A percentile compares a stretch with the other conserved stretches of the same genome.
Evolutionary conservation across 345 rosid species (phyloP).

Genomic region (Schrenkiella parvula): DNA sequence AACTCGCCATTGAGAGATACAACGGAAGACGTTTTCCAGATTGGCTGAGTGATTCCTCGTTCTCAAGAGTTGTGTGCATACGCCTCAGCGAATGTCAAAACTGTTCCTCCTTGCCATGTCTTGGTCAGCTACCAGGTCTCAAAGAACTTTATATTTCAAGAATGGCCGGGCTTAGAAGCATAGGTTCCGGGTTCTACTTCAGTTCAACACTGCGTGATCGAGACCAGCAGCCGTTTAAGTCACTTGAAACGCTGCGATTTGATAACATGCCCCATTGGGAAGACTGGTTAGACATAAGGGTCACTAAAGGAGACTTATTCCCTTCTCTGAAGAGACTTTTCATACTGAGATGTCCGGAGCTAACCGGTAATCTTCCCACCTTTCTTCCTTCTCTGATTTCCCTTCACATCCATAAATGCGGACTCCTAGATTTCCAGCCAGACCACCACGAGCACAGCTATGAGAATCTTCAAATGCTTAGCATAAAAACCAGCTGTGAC

Average conservation of each 20-base stretch:
- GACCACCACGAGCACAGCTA: constrained; percentile 17
- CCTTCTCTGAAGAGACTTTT: constrained; percentile 37
- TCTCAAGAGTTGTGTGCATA: constrained; percentile 22
- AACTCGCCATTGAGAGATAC: constrained; percentile 28
- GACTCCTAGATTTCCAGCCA: constrained; percentile 22
- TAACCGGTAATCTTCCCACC: constrained; percentile 22
- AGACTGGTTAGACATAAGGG: constrained; percentile 31
- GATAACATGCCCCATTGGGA: constrained; percentile 27
- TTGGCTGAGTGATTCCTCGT: constrained; percentile 36
- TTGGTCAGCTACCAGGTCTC: constrained; percentile 41
- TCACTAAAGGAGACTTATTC: constrained; percentile 23
- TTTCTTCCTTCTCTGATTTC: constrained; percentile 31
- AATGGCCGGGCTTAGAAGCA: constrained; percentile 26
- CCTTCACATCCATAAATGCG: constrained; percentile 27
- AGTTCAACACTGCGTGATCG: not conserved
- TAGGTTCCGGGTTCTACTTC: constrained; percentile 32
- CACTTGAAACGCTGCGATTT: constrained; percentile 30
- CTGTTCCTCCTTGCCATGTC: constrained; percentile 38
- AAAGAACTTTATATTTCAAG: constrained; percentile 34
- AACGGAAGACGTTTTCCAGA: constrained; percentile 35
- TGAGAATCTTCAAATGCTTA: constrained; percentile 24
- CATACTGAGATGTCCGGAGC: constrained; percentile 29
- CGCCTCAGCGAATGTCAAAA: constrained; percentile 32
- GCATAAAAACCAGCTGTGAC: constrained; percentile 31
- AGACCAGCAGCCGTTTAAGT: constrained; percentile 32